Evolutionary conservation across 495 filamentous ascomycete genomes (phyloP), one percentile per base, ranked within the genome.

Genomic region (Mycothermus thermophilus): DNA sequence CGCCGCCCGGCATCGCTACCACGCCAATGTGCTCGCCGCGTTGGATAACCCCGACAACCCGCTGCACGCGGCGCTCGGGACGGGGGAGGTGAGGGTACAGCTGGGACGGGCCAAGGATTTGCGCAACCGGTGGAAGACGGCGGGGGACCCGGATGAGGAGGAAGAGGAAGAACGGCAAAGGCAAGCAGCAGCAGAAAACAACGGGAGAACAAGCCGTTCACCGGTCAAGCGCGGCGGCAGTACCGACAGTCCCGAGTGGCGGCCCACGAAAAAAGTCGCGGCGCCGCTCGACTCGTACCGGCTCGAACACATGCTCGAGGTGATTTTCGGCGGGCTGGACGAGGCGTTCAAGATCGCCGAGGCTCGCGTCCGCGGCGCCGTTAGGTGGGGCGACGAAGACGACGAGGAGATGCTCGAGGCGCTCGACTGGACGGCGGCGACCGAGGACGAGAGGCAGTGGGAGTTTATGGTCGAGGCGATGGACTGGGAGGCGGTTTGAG

Each of bases 81-180:
- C 21, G 0, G 62, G 64, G 0, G 55, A 61, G 8, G 64, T 72
- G 2, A 51, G 57, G 10, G 42, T 41, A 8, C 63, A 73, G 35
- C 50, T 80, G n/a, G 52, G 52, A 12, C 47, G 62, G 25, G 76
- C 75, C 1, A 80, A 80, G 46, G 74, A 79, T 30, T 57, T 77
- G 15, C 57, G 76, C 4, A 80, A 80, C 42, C 60, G 70, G 3
- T 80, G 76, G 76, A 80, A 80, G 55, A 67, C 69, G 16, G 73
- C 69, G 0, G 67, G 63, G 28, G 63, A n/a, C n/a, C n/a, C n/a
- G n/a, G n/a, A 71, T 14, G 55, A 54, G 4, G 64, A 65, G 17
- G 58, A 67, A 10, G 46, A 48, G 8, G 48, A 25, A 51, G 24
- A 15, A 38, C 4, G 49, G 50, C 8, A 12, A 35, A 2, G 0